A percentile compares a stretch with the other conserved stretches of the same genome.
phyloP scores from a whole-genome alignment of 345 rosid species.

The Pistacia integerrima region DNA sequence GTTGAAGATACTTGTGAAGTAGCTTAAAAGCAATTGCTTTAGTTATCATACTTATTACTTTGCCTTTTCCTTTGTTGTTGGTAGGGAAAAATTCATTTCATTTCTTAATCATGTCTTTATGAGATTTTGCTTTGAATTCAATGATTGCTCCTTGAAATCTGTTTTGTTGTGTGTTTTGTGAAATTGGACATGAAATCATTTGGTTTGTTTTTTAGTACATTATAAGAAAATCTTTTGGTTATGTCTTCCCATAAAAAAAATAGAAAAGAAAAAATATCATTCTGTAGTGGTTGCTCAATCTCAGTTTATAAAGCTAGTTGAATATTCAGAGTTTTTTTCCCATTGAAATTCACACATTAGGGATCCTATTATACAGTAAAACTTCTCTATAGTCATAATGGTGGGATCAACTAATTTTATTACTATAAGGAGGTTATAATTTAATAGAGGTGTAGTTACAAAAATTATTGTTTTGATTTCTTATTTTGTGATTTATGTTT shows the following conservation, averaged over 20 bases:
- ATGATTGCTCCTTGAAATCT: neutral
- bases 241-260: too few species aligned
- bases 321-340: neutral
- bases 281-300: neutral
- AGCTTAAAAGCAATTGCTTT: slow-evolving; percentile 32
- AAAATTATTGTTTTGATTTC: too few species aligned
- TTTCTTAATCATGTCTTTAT: neutral
- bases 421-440: too few species aligned
- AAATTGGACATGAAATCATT: too few species aligned
- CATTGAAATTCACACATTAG: neutral
- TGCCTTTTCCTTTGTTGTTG: neutral
- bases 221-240: too few species aligned
- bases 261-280: too few species aligned
- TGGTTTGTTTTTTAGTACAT: neutral
- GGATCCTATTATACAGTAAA: neutral
- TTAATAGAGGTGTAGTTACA: too few species aligned
- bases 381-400: too few species aligned
- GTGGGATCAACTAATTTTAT: too few species aligned
- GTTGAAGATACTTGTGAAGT: slow-evolving; percentile 25
- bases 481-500: too few species aligned
- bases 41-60: neutral
- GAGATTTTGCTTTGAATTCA: neutral
- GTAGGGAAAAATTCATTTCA: neutral
- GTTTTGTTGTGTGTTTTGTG: too few species aligned
- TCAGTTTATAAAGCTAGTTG: neutral